phyloP scores from a whole-genome alignment of 371 early-diverging fungal species.

The Mucor indicus region DNA sequence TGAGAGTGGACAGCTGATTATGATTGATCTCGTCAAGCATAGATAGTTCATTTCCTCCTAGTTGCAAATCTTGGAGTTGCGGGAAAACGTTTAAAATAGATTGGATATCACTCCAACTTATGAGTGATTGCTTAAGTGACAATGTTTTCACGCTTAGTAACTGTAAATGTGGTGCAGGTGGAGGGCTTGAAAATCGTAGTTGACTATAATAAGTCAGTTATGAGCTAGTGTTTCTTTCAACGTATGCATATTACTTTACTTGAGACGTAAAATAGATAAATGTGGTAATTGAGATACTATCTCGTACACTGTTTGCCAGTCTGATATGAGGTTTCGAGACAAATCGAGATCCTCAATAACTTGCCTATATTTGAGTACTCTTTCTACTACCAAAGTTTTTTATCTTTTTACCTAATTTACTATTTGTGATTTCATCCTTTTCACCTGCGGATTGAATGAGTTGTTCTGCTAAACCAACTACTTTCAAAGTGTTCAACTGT shows the following conservation, averaged over 20 bases:
- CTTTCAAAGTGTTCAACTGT: slow-evolving; percentile 40
- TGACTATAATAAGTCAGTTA: slow-evolving; percentile 6
- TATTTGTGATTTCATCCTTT: slow-evolving; percentile 16
- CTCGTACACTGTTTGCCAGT: slow-evolving; percentile 61
- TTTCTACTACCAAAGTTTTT: no score
- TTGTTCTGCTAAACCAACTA: slow-evolving; percentile 54
- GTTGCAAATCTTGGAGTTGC: slow-evolving; percentile 59
- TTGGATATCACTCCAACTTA: slow-evolving; percentile 32
- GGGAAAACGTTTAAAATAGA: slow-evolving; percentile 50
- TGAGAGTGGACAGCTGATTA: slow-evolving; percentile 49
- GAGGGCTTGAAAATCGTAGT: slow-evolving; percentile 28
- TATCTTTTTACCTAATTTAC: slow-evolving; percentile 17
- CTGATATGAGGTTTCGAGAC: slow-evolving; percentile 60
- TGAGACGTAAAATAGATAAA: slow-evolving; percentile 61
- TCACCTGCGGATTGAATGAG: slow-evolving; percentile 33
- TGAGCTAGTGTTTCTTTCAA: not conserved
- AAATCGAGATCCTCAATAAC: slow-evolving; percentile 72
- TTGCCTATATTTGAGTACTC: no score
- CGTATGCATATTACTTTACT: slow-evolving; percentile 31
- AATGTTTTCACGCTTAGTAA: slow-evolving; percentile 35
- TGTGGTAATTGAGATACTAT: slow-evolving; percentile 57
- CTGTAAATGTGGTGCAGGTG: slow-evolving; percentile 25
- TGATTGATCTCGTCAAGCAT: slow-evolving; percentile 33
- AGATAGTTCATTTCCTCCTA: slow-evolving; percentile 58
- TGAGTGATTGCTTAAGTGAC: slow-evolving; percentile 17